A percentile compares a stretch with the other conserved stretches of the same genome.
Evolutionary conservation across 2,329 filamentous ascomycete genomes (phyloP).

Genomic region (Tolypocladium paradoxum): DNA sequence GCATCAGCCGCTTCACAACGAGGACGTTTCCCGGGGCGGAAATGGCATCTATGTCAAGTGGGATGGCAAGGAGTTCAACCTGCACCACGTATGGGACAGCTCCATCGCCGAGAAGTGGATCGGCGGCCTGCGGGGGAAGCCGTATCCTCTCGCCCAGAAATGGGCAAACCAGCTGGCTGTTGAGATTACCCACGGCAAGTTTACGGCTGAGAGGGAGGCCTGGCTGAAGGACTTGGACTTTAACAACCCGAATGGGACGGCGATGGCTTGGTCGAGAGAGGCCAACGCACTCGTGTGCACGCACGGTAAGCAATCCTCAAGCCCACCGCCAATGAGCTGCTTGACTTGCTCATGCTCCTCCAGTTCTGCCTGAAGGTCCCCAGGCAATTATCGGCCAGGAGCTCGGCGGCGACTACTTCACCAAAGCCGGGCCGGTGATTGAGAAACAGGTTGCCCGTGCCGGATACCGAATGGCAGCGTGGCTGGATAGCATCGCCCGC

Average conservation of each 20-base stretch:
- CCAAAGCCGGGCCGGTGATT: slow-evolving; percentile 51
- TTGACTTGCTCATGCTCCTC: slow-evolving; percentile 3
- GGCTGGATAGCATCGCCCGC: slow-evolving; percentile 53
- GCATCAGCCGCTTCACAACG: slow-evolving; percentile 57
- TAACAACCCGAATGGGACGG: slow-evolving; percentile 40
- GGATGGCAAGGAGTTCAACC: slow-evolving; percentile 45
- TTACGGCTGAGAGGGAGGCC: slow-evolving; percentile 30
- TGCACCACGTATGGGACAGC: slow-evolving; percentile 66
- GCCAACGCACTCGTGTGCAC: slow-evolving; percentile 52
- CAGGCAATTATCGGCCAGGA: slow-evolving; percentile 48
- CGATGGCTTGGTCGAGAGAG: slow-evolving; percentile 53
- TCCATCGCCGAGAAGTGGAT: slow-evolving; percentile 56
- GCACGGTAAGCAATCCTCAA: slow-evolving; percentile 34
- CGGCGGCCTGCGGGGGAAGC: slow-evolving; percentile 39
- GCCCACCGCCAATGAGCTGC: background rate
- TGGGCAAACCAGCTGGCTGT: slow-evolving; percentile 48
- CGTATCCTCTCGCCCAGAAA: slow-evolving; percentile 36
- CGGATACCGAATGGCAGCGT: slow-evolving; percentile 57
- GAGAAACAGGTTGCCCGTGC: slow-evolving; percentile 58
- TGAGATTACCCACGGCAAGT: slow-evolving; percentile 47
- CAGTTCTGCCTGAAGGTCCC: slow-evolving; percentile 52
- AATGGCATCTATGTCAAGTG: slow-evolving; percentile 58
- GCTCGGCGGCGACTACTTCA: slow-evolving; percentile 52
- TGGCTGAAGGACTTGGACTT: slow-evolving; percentile 52
- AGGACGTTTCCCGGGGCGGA: slow-evolving; percentile 53